These are phyloP conservation scores for Panicum hallii DNA, from an alignment of 202 grass and related monocot genomes.

Conservation along the genomic window DNA sequence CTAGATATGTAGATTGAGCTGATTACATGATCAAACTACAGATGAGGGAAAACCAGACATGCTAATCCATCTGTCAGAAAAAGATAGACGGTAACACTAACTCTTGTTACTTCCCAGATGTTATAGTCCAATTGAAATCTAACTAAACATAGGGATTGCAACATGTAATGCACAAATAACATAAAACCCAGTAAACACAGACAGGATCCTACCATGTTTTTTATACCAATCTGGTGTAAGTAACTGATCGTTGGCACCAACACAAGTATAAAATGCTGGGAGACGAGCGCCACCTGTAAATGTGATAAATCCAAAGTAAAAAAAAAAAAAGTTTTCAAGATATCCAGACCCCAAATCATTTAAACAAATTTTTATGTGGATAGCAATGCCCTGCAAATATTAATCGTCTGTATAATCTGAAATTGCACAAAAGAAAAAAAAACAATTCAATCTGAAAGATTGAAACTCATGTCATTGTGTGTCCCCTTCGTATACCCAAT, in stretches of 20 bases:
- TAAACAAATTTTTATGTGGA: neutral
- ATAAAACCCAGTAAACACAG: slow-evolving; percentile 12
- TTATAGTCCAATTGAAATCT: neutral
- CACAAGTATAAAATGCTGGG: slow-evolving; percentile 93
- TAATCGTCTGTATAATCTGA: neutral
- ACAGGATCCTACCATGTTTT: slow-evolving; percentile 53
- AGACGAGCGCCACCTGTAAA: slow-evolving; percentile 70
- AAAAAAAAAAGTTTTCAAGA: neutral
- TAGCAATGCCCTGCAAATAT: neutral
- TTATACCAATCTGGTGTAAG: slow-evolving; percentile 84
- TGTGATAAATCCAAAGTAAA: neutral
- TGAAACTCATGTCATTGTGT: neutral
- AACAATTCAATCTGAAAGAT: neutral
- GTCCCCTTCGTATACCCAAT: neutral
- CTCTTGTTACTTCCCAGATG: neutral
- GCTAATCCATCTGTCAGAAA: neutral
- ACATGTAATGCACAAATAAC: slow-evolving; percentile 5
- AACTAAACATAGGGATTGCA: slow-evolving; percentile 3
- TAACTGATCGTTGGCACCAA: slow-evolving; percentile 74
- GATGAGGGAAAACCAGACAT: neutral
- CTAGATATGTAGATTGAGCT: neutral
- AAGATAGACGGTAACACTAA: neutral
- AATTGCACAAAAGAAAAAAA: neutral
- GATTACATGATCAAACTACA: neutral
- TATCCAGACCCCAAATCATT: neutral